phyloP scores from a whole-genome alignment of 805 yeast genomes.

The Lachancea mirantina region DNA sequence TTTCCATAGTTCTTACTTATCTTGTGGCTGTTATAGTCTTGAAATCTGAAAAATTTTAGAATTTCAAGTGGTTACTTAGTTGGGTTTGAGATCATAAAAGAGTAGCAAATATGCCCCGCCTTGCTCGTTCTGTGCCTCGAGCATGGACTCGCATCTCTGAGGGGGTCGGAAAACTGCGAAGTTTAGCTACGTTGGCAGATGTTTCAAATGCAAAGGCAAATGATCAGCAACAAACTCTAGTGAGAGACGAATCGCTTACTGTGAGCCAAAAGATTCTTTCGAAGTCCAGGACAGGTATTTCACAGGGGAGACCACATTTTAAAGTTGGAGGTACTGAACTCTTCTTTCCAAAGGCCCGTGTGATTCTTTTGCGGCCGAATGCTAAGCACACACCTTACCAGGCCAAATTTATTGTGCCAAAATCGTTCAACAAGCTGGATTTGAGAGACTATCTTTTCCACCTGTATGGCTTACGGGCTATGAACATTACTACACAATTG shows the following conservation, averaged over 20 bases:
- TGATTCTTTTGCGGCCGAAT: slow-evolving; percentile 76
- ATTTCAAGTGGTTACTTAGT: too few species aligned
- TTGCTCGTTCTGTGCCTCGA: slow-evolving; percentile 9
- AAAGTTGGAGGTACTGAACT: slow-evolving; percentile 66
- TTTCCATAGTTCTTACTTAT: too few species aligned
- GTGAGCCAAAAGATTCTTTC: slow-evolving; percentile 27
- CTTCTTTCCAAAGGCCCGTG: slow-evolving; percentile 80
- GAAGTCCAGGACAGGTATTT: slow-evolving; percentile 44
- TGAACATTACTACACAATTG: slow-evolving; percentile 80
- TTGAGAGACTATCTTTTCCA: slow-evolving; percentile 89
- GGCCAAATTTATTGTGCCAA: slow-evolving; percentile 93
- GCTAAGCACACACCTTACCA: slow-evolving; percentile 98
- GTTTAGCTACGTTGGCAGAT: slow-evolving; percentile 27
- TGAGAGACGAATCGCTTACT: slow-evolving; percentile 3
- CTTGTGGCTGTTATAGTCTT: too few species aligned
- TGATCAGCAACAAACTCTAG: neutral
- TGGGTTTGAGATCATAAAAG: too few species aligned
- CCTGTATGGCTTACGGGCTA: slow-evolving; percentile 82
- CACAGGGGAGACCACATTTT: slow-evolving; percentile 69
- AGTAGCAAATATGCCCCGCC: slow-evolving; percentile 22
- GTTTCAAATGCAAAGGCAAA: neutral
- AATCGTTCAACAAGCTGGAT: slow-evolving; percentile 87
- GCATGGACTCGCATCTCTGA: neutral
- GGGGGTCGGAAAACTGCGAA: slow-evolving; percentile 13
- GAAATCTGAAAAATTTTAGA: too few species aligned